Conservation (phyloP, 495 filamentous ascomycete species). For the Xylaria cubensis region DNA sequence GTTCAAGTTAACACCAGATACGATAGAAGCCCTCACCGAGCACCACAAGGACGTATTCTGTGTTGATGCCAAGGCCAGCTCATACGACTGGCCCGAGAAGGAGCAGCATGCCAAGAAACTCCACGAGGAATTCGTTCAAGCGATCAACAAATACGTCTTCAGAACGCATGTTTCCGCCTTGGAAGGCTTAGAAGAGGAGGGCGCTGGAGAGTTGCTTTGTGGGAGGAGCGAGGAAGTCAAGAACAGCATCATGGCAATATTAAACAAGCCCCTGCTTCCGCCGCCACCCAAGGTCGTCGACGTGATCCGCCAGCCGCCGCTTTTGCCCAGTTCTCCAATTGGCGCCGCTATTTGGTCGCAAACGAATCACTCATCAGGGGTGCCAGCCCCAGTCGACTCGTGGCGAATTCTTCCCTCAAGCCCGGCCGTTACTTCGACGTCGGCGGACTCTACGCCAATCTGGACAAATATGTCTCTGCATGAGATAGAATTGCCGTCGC, state of each 20-base stretch:
- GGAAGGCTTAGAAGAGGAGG: slow-evolving; percentile 96
- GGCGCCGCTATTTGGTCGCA: slow-evolving; percentile 82
- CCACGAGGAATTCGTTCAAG: slow-evolving; percentile 96
- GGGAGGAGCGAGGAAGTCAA: slow-evolving; percentile 96
- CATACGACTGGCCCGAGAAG: slow-evolving; percentile 97
- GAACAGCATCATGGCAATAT: slow-evolving; percentile 79
- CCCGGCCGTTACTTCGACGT: slow-evolving; percentile 70
- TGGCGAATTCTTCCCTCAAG: slow-evolving; percentile 96
- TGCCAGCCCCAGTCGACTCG: slow-evolving; percentile 78
- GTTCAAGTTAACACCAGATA: slow-evolving; percentile 97
- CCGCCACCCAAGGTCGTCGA: slow-evolving; percentile 88
- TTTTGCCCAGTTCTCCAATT: slow-evolving; percentile 86
- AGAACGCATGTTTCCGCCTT: slow-evolving; percentile 87
- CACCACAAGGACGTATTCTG: slow-evolving; percentile 98
- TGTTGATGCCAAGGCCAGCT: slow-evolving; percentile 84
- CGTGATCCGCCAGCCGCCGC: slow-evolving; percentile 80
- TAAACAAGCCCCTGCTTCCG: slow-evolving; percentile 89
- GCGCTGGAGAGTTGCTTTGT: slow-evolving; percentile 88
- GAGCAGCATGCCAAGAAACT: slow-evolving; percentile 95
- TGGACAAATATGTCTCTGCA: slow-evolving; percentile 81
- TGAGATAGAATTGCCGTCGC: slow-evolving; percentile 72
- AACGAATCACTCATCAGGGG: slow-evolving; percentile 55
- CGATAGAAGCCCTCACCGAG: slow-evolving; percentile 92
- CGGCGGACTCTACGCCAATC: slow-evolving; percentile 73
- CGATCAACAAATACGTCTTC: slow-evolving; percentile 97